phyloP scores from a whole-genome alignment of 805 yeast species.

The Spathaspora girioi region DNA sequence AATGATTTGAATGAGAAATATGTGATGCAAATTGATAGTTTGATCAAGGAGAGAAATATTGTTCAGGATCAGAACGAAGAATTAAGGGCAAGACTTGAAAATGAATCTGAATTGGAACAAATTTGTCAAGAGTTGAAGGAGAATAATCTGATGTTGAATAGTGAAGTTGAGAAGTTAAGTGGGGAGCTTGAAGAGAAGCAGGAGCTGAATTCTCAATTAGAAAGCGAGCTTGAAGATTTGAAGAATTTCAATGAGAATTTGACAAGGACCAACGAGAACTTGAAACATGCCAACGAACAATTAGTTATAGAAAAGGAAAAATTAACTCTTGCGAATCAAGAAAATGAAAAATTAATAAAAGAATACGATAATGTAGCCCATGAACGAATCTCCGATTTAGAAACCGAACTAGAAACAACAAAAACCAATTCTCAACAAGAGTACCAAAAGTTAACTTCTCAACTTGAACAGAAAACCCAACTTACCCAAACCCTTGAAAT shows the following conservation, averaged over 20 bases:
- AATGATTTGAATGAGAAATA: constrained; percentile 4
- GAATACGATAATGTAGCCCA: constrained; percentile 2
- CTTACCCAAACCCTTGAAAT: constrained; percentile 4
- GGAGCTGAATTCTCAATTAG: background rate
- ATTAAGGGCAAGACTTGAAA: background rate
- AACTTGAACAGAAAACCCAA: constrained; percentile 8
- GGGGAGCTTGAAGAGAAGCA: constrained; percentile 4
- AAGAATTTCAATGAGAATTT: constrained; percentile 9
- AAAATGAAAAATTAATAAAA: constrained; percentile 8
- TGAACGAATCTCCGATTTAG: constrained; percentile 4
- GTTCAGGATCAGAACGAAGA: constrained; percentile 1
- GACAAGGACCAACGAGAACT: too few species aligned
- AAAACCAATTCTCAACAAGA: background rate
- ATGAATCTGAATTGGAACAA: background rate
- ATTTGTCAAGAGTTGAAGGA: background rate
- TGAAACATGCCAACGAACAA: constrained; percentile 13
- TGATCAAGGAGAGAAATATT: constrained; percentile 12
- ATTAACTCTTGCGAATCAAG: constrained; percentile 4
- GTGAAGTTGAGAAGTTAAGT: background rate
- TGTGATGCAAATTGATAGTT: background rate
- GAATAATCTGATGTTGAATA: background rate
- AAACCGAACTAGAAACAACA: constrained; percentile 3
- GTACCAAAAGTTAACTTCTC: background rate
- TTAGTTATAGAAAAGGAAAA: constrained; percentile 7
- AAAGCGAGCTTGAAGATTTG: constrained; percentile 7